A percentile compares a stretch with the other conserved stretches of the same genome.
These are phyloP conservation scores for Paulownia fortunei DNA, from an alignment of 257 asterid species.

Conservation along the genomic window DNA sequence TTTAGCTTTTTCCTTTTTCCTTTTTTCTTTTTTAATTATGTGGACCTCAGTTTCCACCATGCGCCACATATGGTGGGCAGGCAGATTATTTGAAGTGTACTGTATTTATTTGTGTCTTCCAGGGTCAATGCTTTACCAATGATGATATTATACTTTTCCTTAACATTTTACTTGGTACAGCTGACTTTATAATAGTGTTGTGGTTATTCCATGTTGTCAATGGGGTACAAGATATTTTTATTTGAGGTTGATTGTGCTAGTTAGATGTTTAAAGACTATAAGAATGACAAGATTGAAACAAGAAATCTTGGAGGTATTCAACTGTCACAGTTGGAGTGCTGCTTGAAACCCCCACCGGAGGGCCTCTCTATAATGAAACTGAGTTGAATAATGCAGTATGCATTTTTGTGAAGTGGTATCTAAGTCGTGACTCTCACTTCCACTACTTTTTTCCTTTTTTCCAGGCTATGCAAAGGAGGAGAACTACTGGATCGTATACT, in stretches of 20 bases:
- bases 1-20: not conserved
- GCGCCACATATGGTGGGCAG: not conserved
- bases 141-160: not conserved
- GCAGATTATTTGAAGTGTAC: not conserved
- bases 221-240: no score
- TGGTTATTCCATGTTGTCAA: not conserved
- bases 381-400: not conserved
- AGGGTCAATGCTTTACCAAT: not conserved
- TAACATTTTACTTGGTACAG: not conserved
- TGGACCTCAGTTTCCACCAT: not conserved
- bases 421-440: not conserved
- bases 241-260: not conserved
- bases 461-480: slow-evolving; percentile 73
- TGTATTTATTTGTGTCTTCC: no score
- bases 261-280: not conserved
- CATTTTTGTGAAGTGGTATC: not conserved
- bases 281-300: no score
- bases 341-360: no score
- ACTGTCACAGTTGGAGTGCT: no score
- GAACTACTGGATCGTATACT: slow-evolving; percentile 69
- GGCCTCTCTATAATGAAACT: not conserved
- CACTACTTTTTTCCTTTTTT: not conserved
- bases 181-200: not conserved
- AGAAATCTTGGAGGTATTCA: no score
- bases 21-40: not conserved